Conservation (phyloP, 495 filamentous ascomycete genomes). For the Penicillium ochrochloron region DNA sequence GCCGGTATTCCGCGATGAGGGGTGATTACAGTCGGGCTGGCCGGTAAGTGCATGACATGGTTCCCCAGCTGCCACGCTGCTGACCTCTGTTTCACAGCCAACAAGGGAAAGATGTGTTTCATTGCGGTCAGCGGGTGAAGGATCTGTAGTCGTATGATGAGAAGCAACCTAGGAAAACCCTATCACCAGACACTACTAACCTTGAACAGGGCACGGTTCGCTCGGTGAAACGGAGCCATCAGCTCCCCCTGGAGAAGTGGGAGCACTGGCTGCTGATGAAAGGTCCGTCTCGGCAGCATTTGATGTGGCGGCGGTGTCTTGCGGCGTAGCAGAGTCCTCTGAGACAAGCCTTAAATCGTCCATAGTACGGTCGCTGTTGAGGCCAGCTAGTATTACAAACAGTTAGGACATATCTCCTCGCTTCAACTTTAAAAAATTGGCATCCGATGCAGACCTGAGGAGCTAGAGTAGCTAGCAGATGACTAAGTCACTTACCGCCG, state of each 20-base stretch:
- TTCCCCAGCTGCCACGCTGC: neutral
- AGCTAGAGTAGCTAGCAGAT: no score
- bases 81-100: neutral
- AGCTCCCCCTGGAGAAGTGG: neutral
- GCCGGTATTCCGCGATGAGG: neutral
- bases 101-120: neutral
- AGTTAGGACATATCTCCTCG: no score
- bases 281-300: neutral
- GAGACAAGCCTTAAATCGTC: neutral
- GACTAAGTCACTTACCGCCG: no score
- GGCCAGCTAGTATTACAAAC: no score
- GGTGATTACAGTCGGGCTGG: neutral
- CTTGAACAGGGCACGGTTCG: neutral
- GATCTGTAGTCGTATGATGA: neutral
- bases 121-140: neutral
- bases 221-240: constrained; percentile 1
- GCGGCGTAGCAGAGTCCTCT: neutral
- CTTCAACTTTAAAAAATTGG: no score
- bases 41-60: neutral
- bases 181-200: constrained; percentile 2
- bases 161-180: neutral
- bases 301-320: neutral
- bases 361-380: neutral
- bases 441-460: no score
- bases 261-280: neutral